Base-by-base conservation (phyloP, 139 green algal genomes). In the Chlamydomonas schloesseri region DNA sequence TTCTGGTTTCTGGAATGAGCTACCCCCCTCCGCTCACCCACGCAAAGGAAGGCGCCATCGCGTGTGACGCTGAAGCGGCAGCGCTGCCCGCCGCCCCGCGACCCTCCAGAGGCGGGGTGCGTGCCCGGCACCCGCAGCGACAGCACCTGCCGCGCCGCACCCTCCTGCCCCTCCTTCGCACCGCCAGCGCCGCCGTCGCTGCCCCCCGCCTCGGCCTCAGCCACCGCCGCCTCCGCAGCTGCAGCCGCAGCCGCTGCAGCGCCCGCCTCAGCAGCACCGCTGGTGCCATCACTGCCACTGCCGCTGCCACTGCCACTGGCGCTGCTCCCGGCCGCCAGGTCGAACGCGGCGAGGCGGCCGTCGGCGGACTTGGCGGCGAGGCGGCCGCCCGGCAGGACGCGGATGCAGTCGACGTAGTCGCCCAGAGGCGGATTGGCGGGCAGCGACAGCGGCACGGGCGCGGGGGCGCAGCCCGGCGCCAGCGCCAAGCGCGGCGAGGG, bases 331-430 rank as follows among this genome's bases (percentile, higher is more conserved):
- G 23, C 23, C n/a, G 18, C n/a, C 67, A 70, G 13, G 23, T 70
- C 50, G 91, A 93, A 96, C 11, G 96, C 89, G 73, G 60, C 73
- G 86, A 95, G 89, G 47, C 85, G 78, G 10, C 93, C 93, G 71
- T 96, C 93, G 2, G 37, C 36, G 2, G 89, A 91, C 84, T 96
- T 96, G 83, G 78, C 91, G 3, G 71, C 93, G 70, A 96, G 71
- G 3, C 91, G 73, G 0, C 42, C 47, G 20, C 67, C 83, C 29
- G 73, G 34, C 64, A 76, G 14, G 65, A 73, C 78, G 23, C 79
- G 64, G n/a, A 85, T 3, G 68, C 79, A 85, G 21, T 85, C 79
- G 26, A 85, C 65, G 10, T 0, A 46, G n/a, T 33, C n/a, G 34
- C 69, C 69, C 14, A 33, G 28, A 2, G 64, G 29, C n/a, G 67